Base-by-base conservation (phyloP, 495 filamentous ascomycete species). In the Hypoxylon cercidicola region DNA sequence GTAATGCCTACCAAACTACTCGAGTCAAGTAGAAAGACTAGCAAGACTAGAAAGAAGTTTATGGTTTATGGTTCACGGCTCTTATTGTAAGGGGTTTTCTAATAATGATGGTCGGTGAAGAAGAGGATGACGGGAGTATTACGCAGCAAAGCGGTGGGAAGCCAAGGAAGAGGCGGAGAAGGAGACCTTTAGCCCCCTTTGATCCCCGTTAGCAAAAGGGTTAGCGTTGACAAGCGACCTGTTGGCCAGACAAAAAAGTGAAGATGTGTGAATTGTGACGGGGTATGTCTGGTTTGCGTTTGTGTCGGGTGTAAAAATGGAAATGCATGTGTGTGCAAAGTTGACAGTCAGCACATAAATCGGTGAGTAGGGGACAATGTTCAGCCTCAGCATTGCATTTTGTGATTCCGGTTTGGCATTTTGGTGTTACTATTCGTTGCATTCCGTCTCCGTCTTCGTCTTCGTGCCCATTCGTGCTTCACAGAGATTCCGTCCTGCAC, bases 361-460 rank as follows among this genome's bases (percentile, higher is more conserved):
- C 46, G 45, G 30, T 25, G 55, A 55, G 60, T 58, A 40, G 53
- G 47, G 48, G 47, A 40, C 18, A 21, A 16, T 47, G 4, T 62
- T 67, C 64, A 67, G 64, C 64, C 64, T 67, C 64, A 67, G 41
- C 52, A 62, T 62, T 64, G 54, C 48, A 45, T 32, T 53, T 28
- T 41, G 9, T 37, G 34, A 41, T 62, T 49, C 49, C 18, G n/a
- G 30, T 50, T 16, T 19, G 44, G 19, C 4, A 23, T 15, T 10
- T 47, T 47, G 25, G 25, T 28, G 25, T 28, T 47, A 20, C 15
- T 43, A 18, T 32, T 48, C 8, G 34, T 37, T 37, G 13, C 13
- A n/a, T 12, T 9, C 34, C 8, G n/a, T n/a, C n/a, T n/a, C n/a
- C 13, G 34, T 11, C 13, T 37, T 37, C 13, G 2, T 2, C 2